Evolutionary conservation across 2,329 filamentous ascomycete genomes (phyloP).

Genomic region (Beauveria bassiana): DNA sequence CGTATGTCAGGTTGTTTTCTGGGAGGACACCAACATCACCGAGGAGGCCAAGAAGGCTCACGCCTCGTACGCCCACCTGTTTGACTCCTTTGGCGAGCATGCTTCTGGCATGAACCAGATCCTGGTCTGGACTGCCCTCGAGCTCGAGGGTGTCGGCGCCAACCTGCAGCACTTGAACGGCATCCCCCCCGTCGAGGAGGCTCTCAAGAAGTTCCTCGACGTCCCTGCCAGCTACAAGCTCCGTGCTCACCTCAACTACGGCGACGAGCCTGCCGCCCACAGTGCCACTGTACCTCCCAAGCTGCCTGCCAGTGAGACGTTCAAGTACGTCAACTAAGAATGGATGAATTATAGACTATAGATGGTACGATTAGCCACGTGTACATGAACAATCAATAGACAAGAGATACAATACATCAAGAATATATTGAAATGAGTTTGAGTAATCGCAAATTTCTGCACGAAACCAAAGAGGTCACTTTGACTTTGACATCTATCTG

Average conservation of each 20-base stretch:
- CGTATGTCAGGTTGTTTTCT: slow-evolving; percentile 74
- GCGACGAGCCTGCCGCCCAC: slow-evolving; percentile 48
- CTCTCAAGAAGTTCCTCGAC: slow-evolving; percentile 46
- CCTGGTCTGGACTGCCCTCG: slow-evolving; percentile 72
- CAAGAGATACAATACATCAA: background rate
- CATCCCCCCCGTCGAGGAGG: slow-evolving; percentile 40
- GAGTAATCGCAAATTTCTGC: background rate
- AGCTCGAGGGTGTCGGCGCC: slow-evolving; percentile 75
- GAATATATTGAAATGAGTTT: background rate
- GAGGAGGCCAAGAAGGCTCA: slow-evolving; percentile 60
- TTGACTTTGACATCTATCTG: background rate
- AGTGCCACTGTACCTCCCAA: slow-evolving; percentile 52
- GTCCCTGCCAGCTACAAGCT: slow-evolving; percentile 66
- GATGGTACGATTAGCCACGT: background rate
- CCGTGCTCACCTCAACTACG: slow-evolving; percentile 79
- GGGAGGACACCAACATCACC: slow-evolving; percentile 66
- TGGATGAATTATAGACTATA: background rate
- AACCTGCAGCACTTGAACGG: slow-evolving; percentile 95
- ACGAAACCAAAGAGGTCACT: no score
- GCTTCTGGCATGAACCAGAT: slow-evolving; percentile 73
- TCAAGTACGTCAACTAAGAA: slow-evolving; percentile 16
- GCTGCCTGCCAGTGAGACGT: slow-evolving; percentile 54
- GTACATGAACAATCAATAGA: slow-evolving; percentile 2
- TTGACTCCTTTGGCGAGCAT: slow-evolving; percentile 70
- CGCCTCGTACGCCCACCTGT: slow-evolving; percentile 68